These are phyloP conservation scores for Penicillium paradoxum DNA, from an alignment of 495 filamentous ascomycete species.

Conservation along the genomic window DNA sequence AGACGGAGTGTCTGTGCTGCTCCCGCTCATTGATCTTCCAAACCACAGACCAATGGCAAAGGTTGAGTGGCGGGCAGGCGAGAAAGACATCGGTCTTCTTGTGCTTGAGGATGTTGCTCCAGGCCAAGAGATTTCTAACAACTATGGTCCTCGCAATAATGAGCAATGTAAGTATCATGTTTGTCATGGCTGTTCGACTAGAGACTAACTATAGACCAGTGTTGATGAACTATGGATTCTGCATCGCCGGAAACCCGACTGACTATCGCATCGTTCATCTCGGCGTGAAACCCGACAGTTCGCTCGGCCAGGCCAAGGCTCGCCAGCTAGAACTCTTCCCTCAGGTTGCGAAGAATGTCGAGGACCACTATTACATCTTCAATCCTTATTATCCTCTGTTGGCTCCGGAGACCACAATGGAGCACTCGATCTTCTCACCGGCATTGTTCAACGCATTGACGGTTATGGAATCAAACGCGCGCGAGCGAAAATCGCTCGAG, in stretches of 20 bases:
- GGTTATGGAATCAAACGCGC: conserved; percentile 37
- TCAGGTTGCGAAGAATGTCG: conserved; percentile 22
- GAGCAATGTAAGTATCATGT: conserved; percentile 51
- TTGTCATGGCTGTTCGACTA: neutral
- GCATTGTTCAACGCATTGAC: conserved; percentile 41
- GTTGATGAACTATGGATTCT: conserved; percentile 66
- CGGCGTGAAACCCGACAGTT: conserved; percentile 37
- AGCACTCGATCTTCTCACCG: conserved; percentile 43
- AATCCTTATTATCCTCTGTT: conserved; percentile 41
- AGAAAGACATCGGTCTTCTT: conserved; percentile 43
- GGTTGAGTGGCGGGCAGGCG: conserved; percentile 56
- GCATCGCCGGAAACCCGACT: conserved; percentile 50
- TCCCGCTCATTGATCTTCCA: conserved; percentile 57
- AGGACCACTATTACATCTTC: conserved; percentile 47
- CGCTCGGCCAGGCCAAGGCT: conserved; percentile 33
- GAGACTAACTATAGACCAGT: conserved; percentile 33
- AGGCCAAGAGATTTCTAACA: conserved; percentile 58
- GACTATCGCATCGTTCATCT: conserved; percentile 50
- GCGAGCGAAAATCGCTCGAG: conserved; percentile 35
- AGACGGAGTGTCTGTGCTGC: conserved; percentile 47
- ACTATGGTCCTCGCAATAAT: conserved; percentile 65
- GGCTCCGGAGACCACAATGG: conserved; percentile 31
- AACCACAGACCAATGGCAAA: conserved; percentile 56
- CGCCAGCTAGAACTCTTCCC: conserved; percentile 34
- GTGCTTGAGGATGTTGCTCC: conserved; percentile 41